A percentile compares a stretch with the other conserved stretches of the same genome.
Conservation (phyloP, 1,284 basidiomycete species). For the Mycosarcoma mackinlayi region DNA sequence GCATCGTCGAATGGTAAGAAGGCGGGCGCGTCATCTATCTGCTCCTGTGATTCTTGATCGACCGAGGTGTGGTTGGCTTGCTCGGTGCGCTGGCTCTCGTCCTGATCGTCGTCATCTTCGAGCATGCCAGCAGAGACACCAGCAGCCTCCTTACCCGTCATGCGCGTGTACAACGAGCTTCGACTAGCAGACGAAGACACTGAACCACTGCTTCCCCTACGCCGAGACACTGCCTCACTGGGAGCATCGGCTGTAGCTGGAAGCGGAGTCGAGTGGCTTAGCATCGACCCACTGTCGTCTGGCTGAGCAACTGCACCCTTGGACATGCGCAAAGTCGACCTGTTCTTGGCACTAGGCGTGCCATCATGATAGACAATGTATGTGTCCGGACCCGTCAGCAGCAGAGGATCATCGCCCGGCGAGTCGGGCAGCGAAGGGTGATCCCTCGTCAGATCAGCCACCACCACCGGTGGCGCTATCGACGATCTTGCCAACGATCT, state of each 20-base stretch:
- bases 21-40: constrained; percentile 3
- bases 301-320: not conserved
- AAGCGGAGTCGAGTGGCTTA: constrained; percentile 28
- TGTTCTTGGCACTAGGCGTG: constrained; percentile 25
- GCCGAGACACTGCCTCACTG: not conserved
- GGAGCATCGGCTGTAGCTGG: constrained; percentile 6
- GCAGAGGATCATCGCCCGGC: constrained; percentile 49
- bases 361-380: constrained; percentile 33
- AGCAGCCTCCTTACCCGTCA: constrained; percentile 23
- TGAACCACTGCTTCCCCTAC: constrained; percentile 15
- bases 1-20: constrained; percentile 20
- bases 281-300: constrained; percentile 12
- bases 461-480: constrained; percentile 19
- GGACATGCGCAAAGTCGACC: not conserved
- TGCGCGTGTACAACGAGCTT: constrained; percentile 22
- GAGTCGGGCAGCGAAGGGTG: constrained; percentile 41
- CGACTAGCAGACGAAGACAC: constrained; percentile 10
- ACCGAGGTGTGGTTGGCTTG: not conserved
- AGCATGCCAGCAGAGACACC: not conserved
- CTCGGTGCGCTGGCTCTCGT: constrained; percentile 3
- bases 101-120: constrained; percentile 1
- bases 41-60: not conserved
- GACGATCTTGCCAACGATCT: constrained; percentile 15
- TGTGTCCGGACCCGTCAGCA: constrained; percentile 40
- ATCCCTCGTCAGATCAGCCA: constrained; percentile 36